Evolutionary conservation across 225 moss, liverwort and hornwort species (phyloP), one percentile per base, ranked within the genome.

Genomic region (Anthoceros angustus): DNA sequence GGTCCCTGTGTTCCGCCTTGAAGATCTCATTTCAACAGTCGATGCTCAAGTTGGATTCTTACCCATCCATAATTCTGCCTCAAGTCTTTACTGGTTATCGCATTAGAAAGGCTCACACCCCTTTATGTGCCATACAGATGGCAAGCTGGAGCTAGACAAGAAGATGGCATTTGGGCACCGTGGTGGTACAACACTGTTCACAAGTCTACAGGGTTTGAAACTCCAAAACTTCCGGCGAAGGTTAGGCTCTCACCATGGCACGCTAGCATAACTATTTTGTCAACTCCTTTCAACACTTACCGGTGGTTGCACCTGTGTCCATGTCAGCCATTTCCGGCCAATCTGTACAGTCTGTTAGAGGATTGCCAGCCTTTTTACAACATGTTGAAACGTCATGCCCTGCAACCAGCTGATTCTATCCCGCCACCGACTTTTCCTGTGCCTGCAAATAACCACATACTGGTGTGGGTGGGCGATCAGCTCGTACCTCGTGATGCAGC

Each of bases 131-230:
- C 7, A 23, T 66, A 71, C 79, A 93, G 92, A 75, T 93, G 92
- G 92, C 80, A 85, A 67, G 82, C 89, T 77, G 89, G 92, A 43
- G 83, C 89, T 63, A 93, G 86, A 73, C 80, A 79, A 71, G 85
- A 93, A 72, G 92, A 93, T 79, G 92, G 92, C 68, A 55, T 93
- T 43, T 93, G 92, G 89, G 92, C 89, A 8, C 82, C 85, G 40
- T 89, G 85, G 85, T 93, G 92, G 92, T 93, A 93, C 76, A 73
- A 69, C 49, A 14, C 64, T 68, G 92, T 93, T 48, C 92, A 93
- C 62, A 80, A 84, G 74, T 81, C 92, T 61, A 93, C 92, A 16
- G 80, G 78, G 61, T 93, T 93, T 10, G 71, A 81, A 49, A 70
- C 82, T 41, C 76, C 82, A 68, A 76, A 74, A 60, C 85, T 85